Percentiles rank a stretch among this genome's conserved stretches.
Conservation (phyloP, 192 early-diverging fungal species). For the Haplosporangium gracile region DNA sequence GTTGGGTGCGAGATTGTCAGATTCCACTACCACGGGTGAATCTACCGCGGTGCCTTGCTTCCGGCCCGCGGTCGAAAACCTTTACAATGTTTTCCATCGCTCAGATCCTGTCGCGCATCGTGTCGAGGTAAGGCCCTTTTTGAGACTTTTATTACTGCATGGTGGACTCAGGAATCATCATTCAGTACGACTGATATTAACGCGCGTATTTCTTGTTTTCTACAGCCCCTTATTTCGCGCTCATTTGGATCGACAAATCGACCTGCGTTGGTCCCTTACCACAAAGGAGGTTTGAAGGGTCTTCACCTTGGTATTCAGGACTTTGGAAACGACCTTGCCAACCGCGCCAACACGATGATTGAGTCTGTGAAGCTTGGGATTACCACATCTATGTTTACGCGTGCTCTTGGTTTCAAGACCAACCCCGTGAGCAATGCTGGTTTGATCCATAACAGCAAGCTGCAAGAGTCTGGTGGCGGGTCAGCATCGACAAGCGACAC, state of each 20-base stretch:
- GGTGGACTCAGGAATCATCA: not conserved
- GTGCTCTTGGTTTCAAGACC: slow-evolving; percentile 54
- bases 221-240: slow-evolving; percentile 75
- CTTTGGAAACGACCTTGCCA: slow-evolving; percentile 76
- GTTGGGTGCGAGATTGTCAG: slow-evolving; percentile 63
- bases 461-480: slow-evolving; percentile 15
- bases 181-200: not conserved
- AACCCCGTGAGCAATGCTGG: slow-evolving; percentile 35
- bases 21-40: slow-evolving; percentile 38
- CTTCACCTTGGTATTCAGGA: slow-evolving; percentile 77
- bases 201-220: not conserved
- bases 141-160: not conserved
- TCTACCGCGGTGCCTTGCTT: slow-evolving; percentile 56
- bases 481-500: slow-evolving; percentile 21
- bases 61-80: slow-evolving; percentile 74
- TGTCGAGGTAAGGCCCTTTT: slow-evolving; percentile 27
- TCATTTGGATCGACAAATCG: slow-evolving; percentile 69
- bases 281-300: slow-evolving; percentile 85
- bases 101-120: slow-evolving; percentile 46
- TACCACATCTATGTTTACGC: slow-evolving; percentile 70
- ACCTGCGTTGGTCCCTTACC: slow-evolving; percentile 81
- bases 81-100: slow-evolving; percentile 89
- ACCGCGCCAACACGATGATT: slow-evolving; percentile 74
- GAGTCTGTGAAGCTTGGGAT: slow-evolving; percentile 69
- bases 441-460: slow-evolving; percentile 27